Base-by-base conservation (phyloP, 139 green algal genomes). In the Edaphochlamys debaryana region DNA sequence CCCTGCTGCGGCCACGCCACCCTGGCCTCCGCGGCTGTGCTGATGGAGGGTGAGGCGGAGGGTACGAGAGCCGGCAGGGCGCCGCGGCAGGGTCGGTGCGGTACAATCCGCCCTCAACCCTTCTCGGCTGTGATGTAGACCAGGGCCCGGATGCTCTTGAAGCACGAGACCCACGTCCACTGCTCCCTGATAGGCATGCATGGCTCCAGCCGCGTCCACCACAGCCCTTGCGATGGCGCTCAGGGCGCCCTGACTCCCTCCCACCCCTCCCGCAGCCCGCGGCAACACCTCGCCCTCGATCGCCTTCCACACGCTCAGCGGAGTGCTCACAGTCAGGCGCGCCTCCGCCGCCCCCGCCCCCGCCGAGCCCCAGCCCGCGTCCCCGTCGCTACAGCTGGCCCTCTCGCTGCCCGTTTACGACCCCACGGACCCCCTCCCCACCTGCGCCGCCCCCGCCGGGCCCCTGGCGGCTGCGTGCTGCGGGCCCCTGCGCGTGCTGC, bases 1-100 rank as follows among this genome's bases (percentile, higher is more conserved):
- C 85, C 89, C 5, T 83, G 95, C 50, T 97, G 94, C 79, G 94
- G 93, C 15, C 93, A 96, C 76, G 93, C 93, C 22, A 96, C 93
- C 29, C 69, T 96, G 62, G 93, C 93, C 29, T 73, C 87, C 25
- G 91, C 93, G 25, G 87, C 87, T 0, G 80, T 75, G 5, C 32
- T 94, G 36, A 71, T 92, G 37, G 34, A 73, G 69, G 90, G 87
- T 90, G 72, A 25, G 58, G 41, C n/a, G 45, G 42, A n/a, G n/a
- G n/a, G n/a, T n/a, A n/a, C n/a, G n/a, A n/a, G n/a, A n/a, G n/a
- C n/a, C n/a, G n/a, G n/a, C n/a, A n/a, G n/a, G n/a, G n/a, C n/a
- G n/a, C n/a, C n/a, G n/a, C n/a, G n/a, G n/a, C n/a, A n/a, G n/a
- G n/a, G n/a, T n/a, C n/a, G n/a, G n/a, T n/a, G n/a, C n/a, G n/a